Conservation (phyloP, 2,329 filamentous ascomycete species). For the Fusarium newnesense region DNA sequence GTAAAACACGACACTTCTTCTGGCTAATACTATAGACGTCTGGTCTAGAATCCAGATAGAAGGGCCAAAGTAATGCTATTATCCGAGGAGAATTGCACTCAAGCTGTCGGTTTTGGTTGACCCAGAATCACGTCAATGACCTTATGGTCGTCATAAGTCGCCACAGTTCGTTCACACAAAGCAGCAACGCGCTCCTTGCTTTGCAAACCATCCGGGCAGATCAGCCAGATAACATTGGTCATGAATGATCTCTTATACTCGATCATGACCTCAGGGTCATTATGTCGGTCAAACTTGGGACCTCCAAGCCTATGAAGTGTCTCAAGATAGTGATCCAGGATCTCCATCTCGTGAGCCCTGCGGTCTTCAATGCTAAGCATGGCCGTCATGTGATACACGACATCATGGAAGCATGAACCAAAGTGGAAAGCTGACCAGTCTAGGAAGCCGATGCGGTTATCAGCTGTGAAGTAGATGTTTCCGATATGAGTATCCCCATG, state of each 20-base stretch:
- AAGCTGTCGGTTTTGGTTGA: conserved; percentile 1
- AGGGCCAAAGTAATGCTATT: neutral
- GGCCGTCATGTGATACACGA: conserved; percentile 54
- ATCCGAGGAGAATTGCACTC: neutral
- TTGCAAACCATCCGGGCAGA: conserved; percentile 44
- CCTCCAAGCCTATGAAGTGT: conserved; percentile 22
- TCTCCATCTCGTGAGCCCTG: conserved; percentile 51
- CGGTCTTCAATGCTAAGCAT: conserved; percentile 53
- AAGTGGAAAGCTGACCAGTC: conserved; percentile 56
- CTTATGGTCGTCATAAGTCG: conserved; percentile 51
- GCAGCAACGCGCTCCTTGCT: conserved; percentile 48
- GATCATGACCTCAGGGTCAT: conserved; percentile 35
- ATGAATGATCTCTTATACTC: conserved; percentile 45
- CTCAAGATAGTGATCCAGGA: conserved; percentile 36
- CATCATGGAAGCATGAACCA: conserved; percentile 55
- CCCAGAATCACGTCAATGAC: conserved; percentile 47
- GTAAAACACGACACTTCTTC: rapidly evolving
- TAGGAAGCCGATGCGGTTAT: conserved; percentile 51
- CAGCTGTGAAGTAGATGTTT: conserved; percentile 54
- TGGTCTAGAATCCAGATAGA: too few species aligned
- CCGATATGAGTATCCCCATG: conserved; percentile 58
- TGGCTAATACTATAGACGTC: too few species aligned
- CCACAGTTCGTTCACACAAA: conserved; percentile 49
- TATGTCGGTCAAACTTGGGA: conserved; percentile 30
- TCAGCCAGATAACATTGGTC: conserved; percentile 41